Base-by-base conservation (phyloP, 2,329 filamentous ascomycete genomes). In the Beauveria bassiana region DNA sequence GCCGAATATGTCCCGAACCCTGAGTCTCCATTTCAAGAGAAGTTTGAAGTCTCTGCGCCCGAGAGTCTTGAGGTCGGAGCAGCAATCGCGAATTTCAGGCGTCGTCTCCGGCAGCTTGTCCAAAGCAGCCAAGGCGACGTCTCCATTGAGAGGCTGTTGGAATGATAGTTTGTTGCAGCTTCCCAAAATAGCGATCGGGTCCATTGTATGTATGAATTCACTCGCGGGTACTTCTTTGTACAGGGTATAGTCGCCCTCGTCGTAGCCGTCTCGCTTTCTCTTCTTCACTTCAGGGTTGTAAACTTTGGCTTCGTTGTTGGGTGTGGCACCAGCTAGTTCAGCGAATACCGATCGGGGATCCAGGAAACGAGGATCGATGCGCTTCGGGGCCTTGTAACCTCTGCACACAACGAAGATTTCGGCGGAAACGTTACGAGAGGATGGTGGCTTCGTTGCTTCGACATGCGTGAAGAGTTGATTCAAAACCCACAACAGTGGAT, bases 261-360 rank as follows among this genome's bases (percentile, higher is more conserved):
- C 93, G 67, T 99, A 99, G 81, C 95, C 95, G 50, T 96, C 93
- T 79, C 95, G 83, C 84, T 97, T 98, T 62, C 95, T 82, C 85
- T 97, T 99, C 82, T 98, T 99, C 71, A 91, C 81, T 72, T 99
- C 95, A 0, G 95, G 95, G 66, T 99, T 97, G 80, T 93, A 99
- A 2, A 99, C 95, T 73, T 96, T 96, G 45, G 95, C 95, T 73
- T 99, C 95, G 68, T 98, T 96, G 74, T 98, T 99, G 1, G 92
- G 91, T 0, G 88, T 89, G 1, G 90, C 86, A 62, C 89, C 90
- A 38, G 88, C 80, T n/a, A 97, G 79, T 73, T 99, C 95, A 38
- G 93, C 93, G 70, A 99, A 99, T 34, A 98, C 95, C 62, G 89
- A 86, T 66, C 86, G 86, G 6, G 95, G 86, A 70, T 99, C 95